phyloP scores from a whole-genome alignment of 176 grass and related monocot species.

The Bonia amplexicaulis region DNA sequence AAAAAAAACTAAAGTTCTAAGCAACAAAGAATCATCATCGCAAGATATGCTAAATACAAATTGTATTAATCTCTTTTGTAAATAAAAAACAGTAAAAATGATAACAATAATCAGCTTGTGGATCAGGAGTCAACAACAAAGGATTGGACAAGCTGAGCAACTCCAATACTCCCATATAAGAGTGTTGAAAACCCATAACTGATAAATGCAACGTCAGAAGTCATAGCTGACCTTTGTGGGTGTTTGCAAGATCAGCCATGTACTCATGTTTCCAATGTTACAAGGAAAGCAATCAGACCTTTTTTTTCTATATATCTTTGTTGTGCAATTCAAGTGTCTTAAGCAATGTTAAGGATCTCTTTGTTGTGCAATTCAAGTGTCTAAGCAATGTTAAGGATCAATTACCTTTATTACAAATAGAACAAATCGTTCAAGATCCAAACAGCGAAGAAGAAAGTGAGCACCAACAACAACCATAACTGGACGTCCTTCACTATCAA shows the following conservation, averaged over 20 bases:
- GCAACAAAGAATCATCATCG: not conserved
- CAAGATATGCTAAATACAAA: not conserved
- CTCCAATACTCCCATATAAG: not conserved
- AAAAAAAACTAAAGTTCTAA: not conserved
- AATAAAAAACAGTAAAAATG: not conserved
- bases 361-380: not conserved
- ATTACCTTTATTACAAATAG: slow-evolving; percentile 86
- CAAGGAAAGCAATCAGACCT: not conserved
- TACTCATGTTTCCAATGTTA: not conserved
- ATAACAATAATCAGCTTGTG: not conserved
- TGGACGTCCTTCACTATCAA: slow-evolving; percentile 78
- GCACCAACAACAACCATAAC: slow-evolving; percentile 94
- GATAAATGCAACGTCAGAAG: not conserved
- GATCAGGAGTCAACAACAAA: not conserved
- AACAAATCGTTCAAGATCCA: slow-evolving; percentile 89
- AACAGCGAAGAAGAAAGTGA: slow-evolving; percentile 94
- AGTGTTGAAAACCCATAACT: not conserved
- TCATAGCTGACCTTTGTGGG: not conserved
- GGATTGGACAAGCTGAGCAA: not conserved
- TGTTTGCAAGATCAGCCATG: not conserved
- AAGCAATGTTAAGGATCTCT: not conserved
- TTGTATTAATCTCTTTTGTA: not conserved
- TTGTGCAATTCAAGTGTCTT: not conserved
- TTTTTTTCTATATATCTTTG: not conserved
- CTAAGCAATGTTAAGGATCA: not conserved